Base-by-base conservation (phyloP, 352 stramenopile genomes). In the Globisporangium echinulatum region DNA sequence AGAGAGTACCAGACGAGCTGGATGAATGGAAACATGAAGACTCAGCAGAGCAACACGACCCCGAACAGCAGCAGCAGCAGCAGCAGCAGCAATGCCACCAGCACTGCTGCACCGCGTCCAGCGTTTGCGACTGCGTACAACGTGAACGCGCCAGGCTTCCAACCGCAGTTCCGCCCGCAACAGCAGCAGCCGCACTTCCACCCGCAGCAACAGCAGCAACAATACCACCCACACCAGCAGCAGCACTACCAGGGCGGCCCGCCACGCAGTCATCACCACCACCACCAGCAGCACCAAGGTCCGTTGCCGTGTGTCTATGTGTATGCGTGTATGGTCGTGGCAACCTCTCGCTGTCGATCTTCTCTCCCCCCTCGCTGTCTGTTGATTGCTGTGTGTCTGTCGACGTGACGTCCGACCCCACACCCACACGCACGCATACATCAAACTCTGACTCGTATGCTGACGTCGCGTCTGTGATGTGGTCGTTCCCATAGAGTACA, bases 21-120 rank as follows among this genome's bases (percentile, higher is more conserved):
- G 52, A 63, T 84, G 52, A 60, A 85, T 82, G 75, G 66, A 73
- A 78, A 43, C 63, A 60, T 70, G 76, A 86, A 83, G 68, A 61
- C 71, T 53, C 74, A 82, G 44, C 71, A 82, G n/a, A 48, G 9
- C 38, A 49, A 15, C 40, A 36, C 52, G 0, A 40, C 37, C 37
- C n/a, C 36, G 0, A 54, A 40, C 56, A 49, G 55, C 54, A 79
- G 55, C 67, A 63, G 55, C 59, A 64, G 62, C n/a, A 47, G 38
- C 57, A 50, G 15, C 59, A 58, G 40, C 61, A 66, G 46, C 64
- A 68, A 44, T 46, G 67, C 50, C 59, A 17, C 57, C 40, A 33
- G 25, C 25, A 33, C 25, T 33, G 40, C 52, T 43, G 17, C 50
- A n/a, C 44, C 55, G 50, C 58, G 52, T 10, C 58, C 58, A 11